Percentiles rank a stretch among this genome's conserved stretches.
These are phyloP conservation scores for Nephelium lappaceum DNA, from an alignment of 345 rosid species.

Conservation along the genomic window DNA sequence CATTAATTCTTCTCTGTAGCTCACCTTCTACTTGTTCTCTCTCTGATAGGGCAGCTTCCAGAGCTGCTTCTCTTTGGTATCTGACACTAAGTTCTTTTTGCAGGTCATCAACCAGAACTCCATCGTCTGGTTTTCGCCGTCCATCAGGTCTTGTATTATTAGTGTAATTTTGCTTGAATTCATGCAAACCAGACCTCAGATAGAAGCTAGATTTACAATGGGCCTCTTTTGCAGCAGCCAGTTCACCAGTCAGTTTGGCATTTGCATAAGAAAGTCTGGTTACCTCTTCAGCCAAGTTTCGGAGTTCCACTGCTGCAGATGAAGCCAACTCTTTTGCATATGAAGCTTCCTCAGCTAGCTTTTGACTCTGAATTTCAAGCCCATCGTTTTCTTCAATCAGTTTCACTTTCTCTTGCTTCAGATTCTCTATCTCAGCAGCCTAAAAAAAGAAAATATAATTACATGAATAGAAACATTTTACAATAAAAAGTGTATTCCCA, in stretches of 20 bases:
- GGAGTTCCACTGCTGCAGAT: slow-evolving; percentile 72
- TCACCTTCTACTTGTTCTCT: slow-evolving; percentile 43
- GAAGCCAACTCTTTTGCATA: slow-evolving; percentile 76
- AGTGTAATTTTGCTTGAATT: slow-evolving; percentile 29
- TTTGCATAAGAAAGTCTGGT: slow-evolving; percentile 67
- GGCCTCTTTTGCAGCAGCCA: slow-evolving; percentile 48
- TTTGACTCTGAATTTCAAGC: slow-evolving; percentile 51
- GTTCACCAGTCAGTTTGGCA: slow-evolving; percentile 54
- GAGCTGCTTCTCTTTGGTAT: slow-evolving; percentile 46
- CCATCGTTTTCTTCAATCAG: slow-evolving; percentile 60
- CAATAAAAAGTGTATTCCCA: not conserved
- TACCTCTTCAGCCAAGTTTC: slow-evolving; percentile 71
- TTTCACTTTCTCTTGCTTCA: slow-evolving; percentile 55
- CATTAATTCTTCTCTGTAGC: slow-evolving; percentile 47
- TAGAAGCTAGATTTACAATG: slow-evolving; percentile 33
- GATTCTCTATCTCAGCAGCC: slow-evolving; percentile 60
- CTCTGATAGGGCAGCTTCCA: slow-evolving; percentile 45
- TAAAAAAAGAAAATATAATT: slow-evolving; percentile 24
- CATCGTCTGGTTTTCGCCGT: slow-evolving; percentile 33
- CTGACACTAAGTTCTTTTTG: slow-evolving; percentile 47
- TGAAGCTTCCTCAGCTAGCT: slow-evolving; percentile 67
- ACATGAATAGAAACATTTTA: slow-evolving; percentile 1
- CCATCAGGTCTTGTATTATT: slow-evolving; percentile 32
- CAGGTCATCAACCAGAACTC: slow-evolving; percentile 42
- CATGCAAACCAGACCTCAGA: slow-evolving; percentile 34